phyloP scores from a whole-genome alignment of 306 rosid genomes.

The Castanopsis chinensis region DNA sequence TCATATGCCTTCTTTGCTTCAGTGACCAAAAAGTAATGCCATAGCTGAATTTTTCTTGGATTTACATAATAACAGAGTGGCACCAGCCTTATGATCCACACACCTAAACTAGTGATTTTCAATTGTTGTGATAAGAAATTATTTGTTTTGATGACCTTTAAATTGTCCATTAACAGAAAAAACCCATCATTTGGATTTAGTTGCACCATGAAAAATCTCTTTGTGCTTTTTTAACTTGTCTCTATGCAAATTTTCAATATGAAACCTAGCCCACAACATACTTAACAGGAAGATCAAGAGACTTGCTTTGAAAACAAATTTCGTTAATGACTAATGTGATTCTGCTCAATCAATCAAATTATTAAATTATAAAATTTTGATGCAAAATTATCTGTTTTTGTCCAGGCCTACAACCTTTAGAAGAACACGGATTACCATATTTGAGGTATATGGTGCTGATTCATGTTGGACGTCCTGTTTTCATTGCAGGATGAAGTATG shows the following conservation, averaged over 20 bases:
- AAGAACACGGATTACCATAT: conserved; percentile 34
- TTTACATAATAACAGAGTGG: background rate
- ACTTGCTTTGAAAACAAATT: background rate
- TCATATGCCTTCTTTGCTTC: background rate
- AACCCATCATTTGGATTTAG: background rate
- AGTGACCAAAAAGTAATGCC: too few species aligned
- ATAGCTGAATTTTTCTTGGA: background rate
- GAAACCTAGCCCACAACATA: background rate
- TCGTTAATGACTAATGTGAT: background rate
- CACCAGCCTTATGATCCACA: background rate
- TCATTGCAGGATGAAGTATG: conserved; percentile 64
- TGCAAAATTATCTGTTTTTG: conserved; percentile 4
- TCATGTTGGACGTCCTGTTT: background rate
- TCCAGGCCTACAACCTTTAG: conserved; percentile 80
- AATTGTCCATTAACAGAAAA: background rate
- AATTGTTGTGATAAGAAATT: background rate
- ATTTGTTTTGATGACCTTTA: background rate
- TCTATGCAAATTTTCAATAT: background rate
- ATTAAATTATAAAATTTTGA: background rate
- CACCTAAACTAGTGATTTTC: background rate
- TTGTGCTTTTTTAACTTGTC: background rate
- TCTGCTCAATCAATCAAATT: background rate
- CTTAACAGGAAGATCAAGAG: too few species aligned
- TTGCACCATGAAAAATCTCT: background rate
- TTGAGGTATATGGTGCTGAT: conserved; percentile 9